Evolutionary conservation across 2,329 filamentous ascomycete genomes (phyloP).

Genomic region (Nemania sp.): DNA sequence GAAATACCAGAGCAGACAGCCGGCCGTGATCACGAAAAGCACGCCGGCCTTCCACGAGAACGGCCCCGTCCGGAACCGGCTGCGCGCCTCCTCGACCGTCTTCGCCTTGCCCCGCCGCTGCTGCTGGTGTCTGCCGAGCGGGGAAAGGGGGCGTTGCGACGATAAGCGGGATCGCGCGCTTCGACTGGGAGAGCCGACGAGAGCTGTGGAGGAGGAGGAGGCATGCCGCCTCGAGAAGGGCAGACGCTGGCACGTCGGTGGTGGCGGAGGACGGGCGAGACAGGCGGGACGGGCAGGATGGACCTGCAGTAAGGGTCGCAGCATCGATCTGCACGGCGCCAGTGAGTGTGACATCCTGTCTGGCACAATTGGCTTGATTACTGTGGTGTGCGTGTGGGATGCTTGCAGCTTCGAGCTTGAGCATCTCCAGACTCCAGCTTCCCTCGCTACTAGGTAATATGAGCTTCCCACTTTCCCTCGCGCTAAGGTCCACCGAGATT

Average conservation of each 20-base stretch:
- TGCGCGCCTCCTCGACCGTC: conserved; percentile 63
- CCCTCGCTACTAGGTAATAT: conserved; percentile 12
- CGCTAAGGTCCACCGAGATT: background rate
- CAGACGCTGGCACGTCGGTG: conserved; percentile 18
- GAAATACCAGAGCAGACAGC: conserved; percentile 84
- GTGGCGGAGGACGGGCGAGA: too few relatives aligned
- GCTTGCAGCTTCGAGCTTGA: conserved; percentile 1
- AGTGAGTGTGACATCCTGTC: conserved; percentile 32
- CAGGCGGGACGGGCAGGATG: too few relatives aligned
- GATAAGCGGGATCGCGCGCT: conserved; percentile 5
- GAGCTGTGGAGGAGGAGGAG: conserved; percentile 8
- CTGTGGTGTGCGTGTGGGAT: background rate
- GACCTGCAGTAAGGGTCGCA: conserved; percentile 27
- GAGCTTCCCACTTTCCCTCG: too few relatives aligned
- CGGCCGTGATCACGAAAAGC: conserved; percentile 80
- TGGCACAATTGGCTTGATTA: background rate
- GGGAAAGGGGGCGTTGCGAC: background rate
- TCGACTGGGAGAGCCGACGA: conserved; percentile 7
- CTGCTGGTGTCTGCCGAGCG: conserved; percentile 15
- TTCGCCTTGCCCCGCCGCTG: conserved; percentile 50
- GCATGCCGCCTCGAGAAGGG: conserved; percentile 21
- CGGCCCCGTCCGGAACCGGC: conserved; percentile 64
- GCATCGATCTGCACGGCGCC: conserved; percentile 27
- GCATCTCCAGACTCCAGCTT: background rate
- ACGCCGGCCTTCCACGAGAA: conserved; percentile 92